Percentiles rank a stretch among this genome's conserved stretches.
phyloP scores from a whole-genome alignment of 1,139 yeast genomes.

The Taphrina pruni region DNA sequence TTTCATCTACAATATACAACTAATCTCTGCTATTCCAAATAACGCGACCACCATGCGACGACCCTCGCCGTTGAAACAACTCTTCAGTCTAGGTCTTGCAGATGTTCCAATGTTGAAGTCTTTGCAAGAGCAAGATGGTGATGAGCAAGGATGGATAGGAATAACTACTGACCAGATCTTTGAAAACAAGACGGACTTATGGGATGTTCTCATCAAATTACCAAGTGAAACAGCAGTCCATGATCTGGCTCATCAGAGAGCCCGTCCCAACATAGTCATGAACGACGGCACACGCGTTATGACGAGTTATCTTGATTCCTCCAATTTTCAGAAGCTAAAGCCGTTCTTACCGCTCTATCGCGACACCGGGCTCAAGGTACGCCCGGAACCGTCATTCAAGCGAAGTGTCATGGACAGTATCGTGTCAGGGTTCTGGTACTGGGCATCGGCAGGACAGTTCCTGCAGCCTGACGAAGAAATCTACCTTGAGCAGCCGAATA shows the following conservation, averaged over 20 bases:
- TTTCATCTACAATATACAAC: conserved; percentile 29
- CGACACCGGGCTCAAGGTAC: conserved; percentile 19
- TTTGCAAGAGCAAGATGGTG: neutral
- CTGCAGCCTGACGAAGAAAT: conserved; percentile 13
- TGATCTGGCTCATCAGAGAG: conserved; percentile 12
- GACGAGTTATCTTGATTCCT: conserved; percentile 26
- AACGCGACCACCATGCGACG: conserved; percentile 25
- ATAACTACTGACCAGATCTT: conserved; percentile 17
- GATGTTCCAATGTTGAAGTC: conserved; percentile 4
- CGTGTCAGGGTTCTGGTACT: conserved; percentile 28
- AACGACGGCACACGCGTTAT: conserved; percentile 8
- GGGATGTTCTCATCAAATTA: conserved; percentile 23
- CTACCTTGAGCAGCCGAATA: conserved; percentile 2
- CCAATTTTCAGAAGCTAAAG: conserved; percentile 8
- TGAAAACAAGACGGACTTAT: conserved; percentile 18
- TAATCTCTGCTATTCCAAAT: conserved; percentile 27
- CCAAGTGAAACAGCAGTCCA: conserved; percentile 1
- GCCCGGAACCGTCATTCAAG: conserved; percentile 22
- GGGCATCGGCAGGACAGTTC: conserved; percentile 27
- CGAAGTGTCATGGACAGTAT: conserved; percentile 22
- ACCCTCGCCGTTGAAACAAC: conserved; percentile 20
- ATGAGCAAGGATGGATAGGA: conserved; percentile 24
- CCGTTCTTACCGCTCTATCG: conserved; percentile 25
- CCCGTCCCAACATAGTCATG: conserved; percentile 3
- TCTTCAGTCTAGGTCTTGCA: conserved; percentile 21